Base-by-base conservation (phyloP, 2,329 filamentous ascomycete genomes). In the Pestalotiopsis fici region DNA sequence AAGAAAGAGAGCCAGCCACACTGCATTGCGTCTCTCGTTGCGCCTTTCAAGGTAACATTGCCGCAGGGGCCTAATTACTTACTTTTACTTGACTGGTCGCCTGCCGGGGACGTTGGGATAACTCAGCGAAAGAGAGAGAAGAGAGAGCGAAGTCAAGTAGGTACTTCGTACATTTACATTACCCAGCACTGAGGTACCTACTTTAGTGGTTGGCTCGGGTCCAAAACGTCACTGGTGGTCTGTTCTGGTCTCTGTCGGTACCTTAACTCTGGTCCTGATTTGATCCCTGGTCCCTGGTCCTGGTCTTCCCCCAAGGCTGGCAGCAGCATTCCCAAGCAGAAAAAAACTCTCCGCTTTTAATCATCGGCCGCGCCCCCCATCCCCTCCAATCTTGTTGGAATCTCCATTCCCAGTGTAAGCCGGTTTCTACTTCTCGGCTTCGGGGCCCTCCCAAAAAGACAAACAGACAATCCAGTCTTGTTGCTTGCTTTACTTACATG, bases 321-420 rank as follows among this genome's bases (percentile, higher is more conserved):
- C 43, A 9, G 43, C 43, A 50, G 18, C 43, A 50, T n/a, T 21
- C 39, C 43, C 43, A 50, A 50, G 43, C 43, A 50, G 43, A 18
- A 50, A 23, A 43, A 50, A 50, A 37, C 57, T 35, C 57, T 60
- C 57, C 57, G 57, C 57, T 60, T 60, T 60, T 60, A 60, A 60
- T 60, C 27, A 60, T 37, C 43, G 43, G 43, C 43, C 43, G 43
- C 43, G 43, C 43, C 57, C 57, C 55, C 57, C 57, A 35, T 31
- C 31, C 57, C 57, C 57, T 60, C 57, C 57, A 60, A 60, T 60
- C 57, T 60, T 60, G 57, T 60, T 60, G 57, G 57, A 60, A 60
- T 60, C 57, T 37, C 57, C 57, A 60, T 60, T 60, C 57, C 31
- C 55, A 18, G 57, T 60, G 28, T 60, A 60, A 60, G 57, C 57